Conservation (phyloP, 1,139 yeast genomes). For the Kodamaea arcana region DNA sequence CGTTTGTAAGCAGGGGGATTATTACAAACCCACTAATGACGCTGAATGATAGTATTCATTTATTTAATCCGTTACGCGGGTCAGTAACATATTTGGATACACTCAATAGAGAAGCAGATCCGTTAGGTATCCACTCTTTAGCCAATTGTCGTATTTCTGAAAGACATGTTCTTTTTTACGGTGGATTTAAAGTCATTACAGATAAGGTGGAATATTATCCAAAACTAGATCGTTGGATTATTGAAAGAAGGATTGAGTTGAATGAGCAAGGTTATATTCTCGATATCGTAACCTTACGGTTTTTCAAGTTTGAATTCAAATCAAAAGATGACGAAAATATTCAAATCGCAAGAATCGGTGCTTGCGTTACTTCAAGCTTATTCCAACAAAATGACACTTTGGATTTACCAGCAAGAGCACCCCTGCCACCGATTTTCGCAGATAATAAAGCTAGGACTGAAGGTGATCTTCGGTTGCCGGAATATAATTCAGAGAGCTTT, state of each 20-base stretch:
- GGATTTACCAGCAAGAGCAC: slow-evolving; percentile 12
- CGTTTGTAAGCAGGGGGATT: slow-evolving; percentile 33
- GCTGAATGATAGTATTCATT: slow-evolving; percentile 24
- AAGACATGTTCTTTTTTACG: slow-evolving; percentile 38
- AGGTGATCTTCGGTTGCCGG: slow-evolving; percentile 1
- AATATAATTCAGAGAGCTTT: slow-evolving; percentile 1
- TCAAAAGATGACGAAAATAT: slow-evolving; percentile 9
- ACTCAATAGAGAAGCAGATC: slow-evolving; percentile 19
- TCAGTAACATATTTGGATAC: slow-evolving; percentile 30
- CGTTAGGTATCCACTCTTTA: slow-evolving; percentile 28
- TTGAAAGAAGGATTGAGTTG: slow-evolving; percentile 28
- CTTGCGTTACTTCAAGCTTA: slow-evolving; percentile 16
- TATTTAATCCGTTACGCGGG: slow-evolving; percentile 32
- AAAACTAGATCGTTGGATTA: slow-evolving; percentile 33
- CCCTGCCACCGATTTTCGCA: slow-evolving; percentile 20
- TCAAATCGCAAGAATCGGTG: slow-evolving; percentile 13
- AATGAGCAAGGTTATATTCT: slow-evolving; percentile 38
- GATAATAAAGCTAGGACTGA: slow-evolving; percentile 7
- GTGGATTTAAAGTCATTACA: slow-evolving; percentile 34
- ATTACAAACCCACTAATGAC: slow-evolving; percentile 34
- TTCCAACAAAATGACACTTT: slow-evolving; percentile 10
- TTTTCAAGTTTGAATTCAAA: slow-evolving; percentile 27
- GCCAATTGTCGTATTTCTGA: slow-evolving; percentile 29
- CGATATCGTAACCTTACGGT: slow-evolving; percentile 29
- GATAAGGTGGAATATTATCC: slow-evolving; percentile 21